These are phyloP conservation scores for Kurtzmaniella fragi DNA, from an alignment of 805 yeast species.

Conservation along the genomic window DNA sequence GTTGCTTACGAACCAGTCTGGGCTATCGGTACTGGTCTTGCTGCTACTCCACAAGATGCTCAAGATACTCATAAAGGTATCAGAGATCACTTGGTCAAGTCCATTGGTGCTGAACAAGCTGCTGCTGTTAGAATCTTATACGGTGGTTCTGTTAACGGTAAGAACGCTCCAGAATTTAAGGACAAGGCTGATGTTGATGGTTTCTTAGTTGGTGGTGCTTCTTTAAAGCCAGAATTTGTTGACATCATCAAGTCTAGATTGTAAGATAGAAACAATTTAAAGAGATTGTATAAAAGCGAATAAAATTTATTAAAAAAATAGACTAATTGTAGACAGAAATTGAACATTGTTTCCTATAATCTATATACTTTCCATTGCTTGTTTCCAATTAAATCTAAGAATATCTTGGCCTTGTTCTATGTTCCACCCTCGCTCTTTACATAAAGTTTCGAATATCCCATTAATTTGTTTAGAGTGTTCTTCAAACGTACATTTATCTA, in stretches of 20 bases:
- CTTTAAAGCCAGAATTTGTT: constrained; percentile 95
- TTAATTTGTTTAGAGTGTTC: neutral
- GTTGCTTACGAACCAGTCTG: constrained; percentile 99
- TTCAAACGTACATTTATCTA: constrained; percentile 16
- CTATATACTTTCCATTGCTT: constrained; percentile 2
- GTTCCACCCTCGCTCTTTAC: constrained; percentile 8
- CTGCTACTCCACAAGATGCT: constrained; percentile 98
- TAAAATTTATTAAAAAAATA: neutral
- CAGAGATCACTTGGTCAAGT: constrained; percentile 74
- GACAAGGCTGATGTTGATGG: constrained; percentile 95
- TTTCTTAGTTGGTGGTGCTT: constrained; percentile 99
- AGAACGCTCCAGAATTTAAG: constrained; percentile 85
- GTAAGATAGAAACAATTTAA: constrained; percentile 30
- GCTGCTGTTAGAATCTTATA: constrained; percentile 82
- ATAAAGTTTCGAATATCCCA: constrained; percentile 11
- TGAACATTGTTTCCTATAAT: no score
- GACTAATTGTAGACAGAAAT: no score
- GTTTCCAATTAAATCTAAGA: constrained; percentile 8
- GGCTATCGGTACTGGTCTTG: constrained; percentile 99
- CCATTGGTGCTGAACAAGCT: constrained; percentile 77
- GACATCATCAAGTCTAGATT: constrained; percentile 91
- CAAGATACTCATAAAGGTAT: constrained; percentile 89
- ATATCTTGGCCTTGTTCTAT: constrained; percentile 4
- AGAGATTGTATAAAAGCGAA: neutral
- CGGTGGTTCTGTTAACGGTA: constrained; percentile 98